phyloP scores from a whole-genome alignment of 75 land plant species.

The Selaginella tamariscina region DNA sequence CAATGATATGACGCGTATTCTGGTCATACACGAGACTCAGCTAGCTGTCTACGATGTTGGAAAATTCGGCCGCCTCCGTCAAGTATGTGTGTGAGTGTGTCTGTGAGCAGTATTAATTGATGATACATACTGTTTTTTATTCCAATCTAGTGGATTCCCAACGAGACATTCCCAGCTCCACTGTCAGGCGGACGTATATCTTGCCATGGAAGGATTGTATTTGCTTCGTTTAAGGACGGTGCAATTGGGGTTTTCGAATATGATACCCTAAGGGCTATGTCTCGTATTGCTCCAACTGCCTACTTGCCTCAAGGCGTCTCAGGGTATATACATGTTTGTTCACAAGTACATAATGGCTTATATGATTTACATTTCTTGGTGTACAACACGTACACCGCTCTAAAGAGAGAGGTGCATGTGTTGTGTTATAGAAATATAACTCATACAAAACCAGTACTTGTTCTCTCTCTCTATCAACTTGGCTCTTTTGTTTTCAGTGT shows the following conservation, averaged over 20 bases:
- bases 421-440: no score
- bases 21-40: slow-evolving; percentile 65
- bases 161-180: slow-evolving; percentile 34
- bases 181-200: slow-evolving; percentile 68
- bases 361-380: no score
- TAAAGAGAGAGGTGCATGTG: no score
- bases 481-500: slow-evolving; percentile 18
- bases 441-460: no score
- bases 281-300: slow-evolving; percentile 49
- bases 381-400: no score
- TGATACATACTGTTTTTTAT: not conserved
- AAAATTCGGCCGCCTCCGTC: slow-evolving; percentile 41
- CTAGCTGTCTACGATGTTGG: slow-evolving; percentile 48
- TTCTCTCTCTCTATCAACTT: no score
- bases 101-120: no score
- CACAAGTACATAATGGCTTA: no score
- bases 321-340: slow-evolving; percentile 31
- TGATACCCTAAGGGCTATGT: slow-evolving; percentile 43
- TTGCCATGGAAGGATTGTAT: slow-evolving; percentile 55
- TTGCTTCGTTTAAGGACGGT: slow-evolving; percentile 64
- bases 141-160: slow-evolving; percentile 42
- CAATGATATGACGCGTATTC: slow-evolving; percentile 49
- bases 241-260: slow-evolving; percentile 57
- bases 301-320: slow-evolving; percentile 40
- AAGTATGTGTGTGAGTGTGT: slow-evolving; percentile 28